Conservation (phyloP, 208 protist genomes). For the Phytomonas serpens region DNA sequence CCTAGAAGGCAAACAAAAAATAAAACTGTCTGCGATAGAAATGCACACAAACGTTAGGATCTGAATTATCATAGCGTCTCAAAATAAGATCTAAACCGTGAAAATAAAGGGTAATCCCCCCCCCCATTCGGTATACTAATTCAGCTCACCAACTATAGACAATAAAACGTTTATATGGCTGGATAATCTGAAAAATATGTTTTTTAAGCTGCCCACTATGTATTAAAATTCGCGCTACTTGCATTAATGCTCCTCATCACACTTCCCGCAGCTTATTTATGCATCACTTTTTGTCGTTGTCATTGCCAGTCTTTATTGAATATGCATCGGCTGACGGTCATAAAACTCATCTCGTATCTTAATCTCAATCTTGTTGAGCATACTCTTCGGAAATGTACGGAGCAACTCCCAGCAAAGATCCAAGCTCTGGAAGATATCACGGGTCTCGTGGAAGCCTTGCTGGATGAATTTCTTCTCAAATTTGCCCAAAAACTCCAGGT, state of each 20-base stretch:
- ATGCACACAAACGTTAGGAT: neutral
- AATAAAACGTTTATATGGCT: slow-evolving; percentile 5
- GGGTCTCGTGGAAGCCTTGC: slow-evolving; percentile 96
- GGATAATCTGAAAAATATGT: slow-evolving; percentile 10
- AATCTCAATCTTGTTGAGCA: slow-evolving; percentile 97
- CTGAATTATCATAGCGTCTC: no score
- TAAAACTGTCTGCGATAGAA: neutral
- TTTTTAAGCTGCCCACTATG: slow-evolving; percentile 3
- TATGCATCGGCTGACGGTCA: slow-evolving; percentile 52
- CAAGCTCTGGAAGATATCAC: slow-evolving; percentile 98
- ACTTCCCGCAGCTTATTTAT: neutral
- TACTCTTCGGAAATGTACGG: slow-evolving; percentile 96
- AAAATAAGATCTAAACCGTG: neutral
- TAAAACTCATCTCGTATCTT: slow-evolving; percentile 95
- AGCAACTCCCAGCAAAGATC: slow-evolving; percentile 98
- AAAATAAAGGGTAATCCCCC: neutral
- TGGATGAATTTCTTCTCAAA: slow-evolving; percentile 99
- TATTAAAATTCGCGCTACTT: neutral
- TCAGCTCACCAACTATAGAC: neutral
- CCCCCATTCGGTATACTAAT: neutral
- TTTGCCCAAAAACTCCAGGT: slow-evolving; percentile 99
- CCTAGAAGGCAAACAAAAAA: neutral
- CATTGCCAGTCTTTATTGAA: slow-evolving; percentile 17
- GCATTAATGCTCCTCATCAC: neutral
- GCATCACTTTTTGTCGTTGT: slow-evolving; percentile 12